These are phyloP conservation scores for Smithsoniella earleae DNA, from an alignment of 163 green algal genomes.

Conservation along the genomic window DNA sequence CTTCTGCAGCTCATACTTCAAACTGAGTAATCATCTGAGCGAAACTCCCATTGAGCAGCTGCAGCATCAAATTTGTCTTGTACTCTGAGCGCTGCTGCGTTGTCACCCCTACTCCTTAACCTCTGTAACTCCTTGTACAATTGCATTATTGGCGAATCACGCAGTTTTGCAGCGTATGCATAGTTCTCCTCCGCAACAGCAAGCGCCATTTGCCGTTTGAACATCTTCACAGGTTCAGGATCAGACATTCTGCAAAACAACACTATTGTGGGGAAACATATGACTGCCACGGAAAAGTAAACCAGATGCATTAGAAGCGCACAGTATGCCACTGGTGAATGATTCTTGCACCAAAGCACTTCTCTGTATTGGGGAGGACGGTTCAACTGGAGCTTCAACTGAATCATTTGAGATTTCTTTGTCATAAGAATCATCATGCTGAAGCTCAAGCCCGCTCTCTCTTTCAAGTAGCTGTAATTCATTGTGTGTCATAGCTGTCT, in stretches of 20 bases:
- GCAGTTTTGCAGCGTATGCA: not conserved
- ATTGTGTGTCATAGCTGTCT: slow-evolving; percentile 2
- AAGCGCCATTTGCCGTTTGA: not conserved
- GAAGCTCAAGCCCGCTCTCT: not conserved
- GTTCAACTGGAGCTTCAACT: not conserved
- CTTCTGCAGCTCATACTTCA: too few species aligned
- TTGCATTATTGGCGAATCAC: slow-evolving; percentile 18
- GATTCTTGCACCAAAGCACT: too few species aligned
- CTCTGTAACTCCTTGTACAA: not conserved
- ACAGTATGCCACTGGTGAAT: slow-evolving; percentile 15
- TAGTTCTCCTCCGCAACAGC: slow-evolving; percentile 19
- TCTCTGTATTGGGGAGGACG: too few species aligned
- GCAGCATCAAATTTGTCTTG: not conserved
- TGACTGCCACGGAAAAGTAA: not conserved
- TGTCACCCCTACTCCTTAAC: not conserved
- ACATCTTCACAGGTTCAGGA: slow-evolving; percentile 17
- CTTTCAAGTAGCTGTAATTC: not conserved
- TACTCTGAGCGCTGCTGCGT: not conserved
- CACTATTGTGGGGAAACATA: not conserved
- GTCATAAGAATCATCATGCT: not conserved
- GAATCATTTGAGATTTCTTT: not conserved
- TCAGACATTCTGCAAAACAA: slow-evolving; percentile 9
- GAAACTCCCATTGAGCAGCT: not conserved
- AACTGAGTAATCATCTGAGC: not conserved
- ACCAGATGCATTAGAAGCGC: not conserved